Base-by-base conservation (phyloP, 805 yeast species). In the Saccharomycopsis schoenii region DNA sequence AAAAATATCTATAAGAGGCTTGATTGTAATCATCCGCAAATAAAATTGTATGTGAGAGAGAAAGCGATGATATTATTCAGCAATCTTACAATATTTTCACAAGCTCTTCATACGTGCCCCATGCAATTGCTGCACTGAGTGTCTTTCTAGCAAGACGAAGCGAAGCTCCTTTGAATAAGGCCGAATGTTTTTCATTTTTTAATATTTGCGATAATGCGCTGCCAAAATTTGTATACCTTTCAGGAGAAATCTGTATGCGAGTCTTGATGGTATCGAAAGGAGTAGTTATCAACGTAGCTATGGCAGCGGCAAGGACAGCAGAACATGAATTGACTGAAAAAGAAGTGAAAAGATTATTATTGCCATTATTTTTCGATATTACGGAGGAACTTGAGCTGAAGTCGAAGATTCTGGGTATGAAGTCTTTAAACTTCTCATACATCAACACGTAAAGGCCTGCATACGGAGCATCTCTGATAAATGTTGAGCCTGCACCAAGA, bases 241-340 rank as follows among this genome's bases (percentile, higher is more conserved):
- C 62, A 1, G 90, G 85, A 29, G 82, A 75, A 57, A 93, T 74
- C 74, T 93, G 99, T 80, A 94, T 84, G 61, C 96, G 78, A 0
- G 98, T 94, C 71, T 93, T 93, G 40, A 94, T 82, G 0, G 97
- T 89, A 68, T 93, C 99, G 69, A 93, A 93, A 0, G 99, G 99
- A 1, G 96, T 96, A 0, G 99, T 93, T 17, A 89, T 76, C 0
- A 93, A 77, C 1, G 97, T 91, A 1, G 98, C 88, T 10, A 85
- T 68, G 12, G 83, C 76, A 0, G 98, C 96, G 0, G 98, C 89
- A 2, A 77, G 42, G 6, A 87, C 77, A 0, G 98, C 99, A n/a
- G 96, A 80, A 0, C 78, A 61, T 0, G 92, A 79, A 70, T 93
- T 93, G 57, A 89, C 77, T 2, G 81, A 52, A 0, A 90, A 83